Percentiles rank a stretch among this genome's conserved stretches.
Conservation (phyloP, 257 asterid genomes). For the Nicotiana otophora region DNA sequence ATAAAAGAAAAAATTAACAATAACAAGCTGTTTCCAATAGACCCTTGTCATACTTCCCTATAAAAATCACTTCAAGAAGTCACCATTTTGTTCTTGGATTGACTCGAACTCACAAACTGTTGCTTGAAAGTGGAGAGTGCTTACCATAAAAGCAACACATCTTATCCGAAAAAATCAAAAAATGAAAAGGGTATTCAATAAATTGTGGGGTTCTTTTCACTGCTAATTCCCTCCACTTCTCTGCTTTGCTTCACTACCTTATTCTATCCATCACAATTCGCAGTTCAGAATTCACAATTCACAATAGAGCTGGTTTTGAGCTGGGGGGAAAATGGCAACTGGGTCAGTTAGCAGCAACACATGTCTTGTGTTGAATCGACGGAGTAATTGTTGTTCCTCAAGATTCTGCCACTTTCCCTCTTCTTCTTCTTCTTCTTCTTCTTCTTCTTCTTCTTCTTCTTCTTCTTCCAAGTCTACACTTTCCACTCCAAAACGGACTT, state of each 20-base stretch:
- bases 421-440: background rate
- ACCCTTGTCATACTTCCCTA: too few relatives aligned
- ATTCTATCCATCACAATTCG: background rate
- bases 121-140: too few relatives aligned
- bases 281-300: background rate
- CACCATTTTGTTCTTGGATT: too few relatives aligned
- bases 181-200: too few relatives aligned
- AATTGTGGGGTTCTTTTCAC: background rate
- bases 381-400: background rate
- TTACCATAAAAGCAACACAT: too few relatives aligned
- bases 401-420: background rate
- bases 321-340: background rate
- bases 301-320: background rate
- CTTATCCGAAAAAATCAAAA: too few relatives aligned
- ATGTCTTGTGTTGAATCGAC: constrained; percentile 4
- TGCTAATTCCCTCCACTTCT: background rate
- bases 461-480: too few relatives aligned
- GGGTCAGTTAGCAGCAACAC: background rate
- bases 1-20: too few relatives aligned
- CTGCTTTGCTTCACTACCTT: background rate
- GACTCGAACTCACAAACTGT: too few relatives aligned
- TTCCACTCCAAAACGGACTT: background rate
- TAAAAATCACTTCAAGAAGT: too few relatives aligned
- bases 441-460: too few relatives aligned
- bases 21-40: too few relatives aligned